A percentile compares a stretch with the other conserved stretches of the same genome.
Conservation (phyloP, 2,329 filamentous ascomycete species). For the Exophiala spinifera region DNA sequence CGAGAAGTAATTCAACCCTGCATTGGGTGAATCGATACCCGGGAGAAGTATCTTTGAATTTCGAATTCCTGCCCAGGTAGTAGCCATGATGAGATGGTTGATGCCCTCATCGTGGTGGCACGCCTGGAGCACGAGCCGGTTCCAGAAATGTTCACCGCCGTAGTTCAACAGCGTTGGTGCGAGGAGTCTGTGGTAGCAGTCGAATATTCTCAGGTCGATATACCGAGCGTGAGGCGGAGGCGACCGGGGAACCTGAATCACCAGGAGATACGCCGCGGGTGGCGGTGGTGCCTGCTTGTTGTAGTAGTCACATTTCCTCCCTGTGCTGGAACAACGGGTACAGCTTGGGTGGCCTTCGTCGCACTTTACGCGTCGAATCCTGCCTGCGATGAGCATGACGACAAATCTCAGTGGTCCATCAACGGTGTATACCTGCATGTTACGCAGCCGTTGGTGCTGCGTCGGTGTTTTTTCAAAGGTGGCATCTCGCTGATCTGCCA, state of each 20-base stretch:
- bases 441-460: conserved; percentile 19
- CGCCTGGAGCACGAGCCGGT: conserved; percentile 29
- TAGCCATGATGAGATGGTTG: conserved; percentile 32
- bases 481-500: neutral
- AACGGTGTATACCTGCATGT: conserved; percentile 19
- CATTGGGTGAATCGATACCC: neutral
- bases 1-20: conserved; percentile 6
- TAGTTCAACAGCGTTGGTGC: conserved; percentile 30
- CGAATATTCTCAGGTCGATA: conserved; percentile 12
- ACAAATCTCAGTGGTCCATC: neutral
- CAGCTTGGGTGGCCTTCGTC: conserved; percentile 37
- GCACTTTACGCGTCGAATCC: conserved; percentile 22
- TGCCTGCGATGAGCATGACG: neutral
- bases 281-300: neutral
- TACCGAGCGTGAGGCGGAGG: neutral
- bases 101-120: conserved; percentile 29
- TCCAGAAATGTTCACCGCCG: conserved; percentile 32
- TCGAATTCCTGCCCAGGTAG: conserved; percentile 3
- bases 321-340: conserved; percentile 36
- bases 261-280: conserved; percentile 8
- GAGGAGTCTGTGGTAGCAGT: conserved; percentile 30
- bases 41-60: neutral
- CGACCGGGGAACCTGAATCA: conserved; percentile 1
- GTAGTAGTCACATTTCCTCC: conserved; percentile 41
- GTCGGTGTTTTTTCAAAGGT: neutral